Evolutionary conservation across 768 basidiomycete species (phyloP), one percentile per base, ranked within the genome.

Genomic region (Saitozyma sp.): DNA sequence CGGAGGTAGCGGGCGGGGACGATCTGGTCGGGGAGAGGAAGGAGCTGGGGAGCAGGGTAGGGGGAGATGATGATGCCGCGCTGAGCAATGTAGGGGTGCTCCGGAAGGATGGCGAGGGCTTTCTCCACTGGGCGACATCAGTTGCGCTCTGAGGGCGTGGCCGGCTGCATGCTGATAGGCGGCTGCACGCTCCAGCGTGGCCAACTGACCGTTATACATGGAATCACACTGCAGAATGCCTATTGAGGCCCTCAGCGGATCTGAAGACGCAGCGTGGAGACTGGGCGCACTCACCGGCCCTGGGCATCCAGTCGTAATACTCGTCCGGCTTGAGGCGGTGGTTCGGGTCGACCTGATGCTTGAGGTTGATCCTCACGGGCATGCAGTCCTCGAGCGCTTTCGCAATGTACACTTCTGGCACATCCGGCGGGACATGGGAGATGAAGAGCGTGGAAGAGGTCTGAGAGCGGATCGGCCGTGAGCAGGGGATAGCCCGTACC

Each of bases 271-370:
- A 55, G 45, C 17, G 43, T 54, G 19, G 41, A 53, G 48, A 42
- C 45, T 14, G 49, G 54, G 46, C 2, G 7, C 9, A 54, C 69
- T 59, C 29, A 69, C 72, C 73, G 6, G 56, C 37, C 46, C 59
- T 65, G 7, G 60, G 56, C 73, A 74, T 74, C 73, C 73, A 74
- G 43, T 69, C 67, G 48, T 74, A 74, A 43, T 64, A 65, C 40
- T 51, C 60, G 51, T 74, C 62, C 5, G 73, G 73, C 54, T 62
- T 58, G 9, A 70, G 54, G 13, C 73, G 29, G 17, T 50, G 56
- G 10, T 62, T 53, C 2, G 52, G 41, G 2, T 52, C 46, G 11
- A 74, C 68, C 17, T 63, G 54, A 10, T 48, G 45, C 5, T 39
- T 42, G 29, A 74, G 58, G 37, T 65, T 65, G 64, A 74, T 64